Evolutionary conservation across 305 asterid species (phyloP), one percentile per base, ranked within the genome.

Genomic region (Fraxinus velutina): DNA sequence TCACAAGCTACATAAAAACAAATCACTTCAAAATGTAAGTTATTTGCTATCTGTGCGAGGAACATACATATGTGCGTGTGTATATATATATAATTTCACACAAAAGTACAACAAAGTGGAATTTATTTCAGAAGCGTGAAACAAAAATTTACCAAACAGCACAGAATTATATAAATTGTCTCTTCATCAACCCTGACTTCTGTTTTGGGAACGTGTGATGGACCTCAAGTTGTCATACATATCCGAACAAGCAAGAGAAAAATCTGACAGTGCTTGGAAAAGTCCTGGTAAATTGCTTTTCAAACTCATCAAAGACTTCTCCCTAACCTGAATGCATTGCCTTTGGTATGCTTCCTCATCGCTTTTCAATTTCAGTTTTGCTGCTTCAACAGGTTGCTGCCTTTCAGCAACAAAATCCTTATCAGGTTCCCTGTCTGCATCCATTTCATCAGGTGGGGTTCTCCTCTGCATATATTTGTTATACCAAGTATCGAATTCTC

Each of bases 261-360:
- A 96, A 57, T 91, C 97, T 0, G 93, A 86, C 85, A 93, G 80
- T 3, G 93, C 89, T 82, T 88, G 83, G 27, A 96, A 96, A 21
- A 96, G 92, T 75, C 92, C 97, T 0, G 99, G 99, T 89, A 95
- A 84, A 68, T 91, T 90, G 88, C 84, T 93, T 83, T 89, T 96
- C 78, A 96, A 84, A 73, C 92, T 93, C 82, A 91, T 84, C 81
- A 96, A 85, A 15, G 98, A 91, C 84, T 96, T 96, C 72, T 92
- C 94, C 82, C 99, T 90, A 60, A 94, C 98, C 84, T 93, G 98
- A 79, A 89, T 72, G 79, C 97, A 93, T 47, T 92, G 97, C 89
- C 85, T 90, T 88, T 85, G 89, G 82, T 96, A 96, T 17, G 87
- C 88, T 64, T 91, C 90, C 76, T 94, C 94, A 1, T 92, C 93